Evolutionary conservation across 371 early-diverging fungal genomes (phyloP), one percentile per base, ranked within the genome.

Genomic region (Apophysomyces elegans): DNA sequence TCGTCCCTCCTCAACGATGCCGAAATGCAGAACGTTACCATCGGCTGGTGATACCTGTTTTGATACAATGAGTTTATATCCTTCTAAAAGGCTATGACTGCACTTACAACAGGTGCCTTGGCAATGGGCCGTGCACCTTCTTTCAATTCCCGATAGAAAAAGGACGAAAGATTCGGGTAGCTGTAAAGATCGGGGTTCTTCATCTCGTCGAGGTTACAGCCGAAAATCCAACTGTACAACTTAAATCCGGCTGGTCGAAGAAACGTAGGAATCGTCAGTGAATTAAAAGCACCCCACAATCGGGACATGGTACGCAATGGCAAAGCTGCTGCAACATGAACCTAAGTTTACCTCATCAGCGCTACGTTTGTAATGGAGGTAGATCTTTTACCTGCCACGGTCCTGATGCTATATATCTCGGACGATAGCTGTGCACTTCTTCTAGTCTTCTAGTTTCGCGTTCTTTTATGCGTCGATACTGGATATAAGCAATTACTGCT

Each of bases 121-220:
- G 71, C 67, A 12, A 96, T 79, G 1, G 92, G 89, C 32, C 98
- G 83, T 0, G 77, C 93, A 37, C 82, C 94, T 4, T 88, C 87
- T 59, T 90, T 90, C 45, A 99, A 73, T 66, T 88, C 87, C 41
- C 99, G 88, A 70, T 95, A 96, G 63, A 99, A 99, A 75, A 98
- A 99, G 14, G 87, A 83, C 26, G 90, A 86, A 32, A 99, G 72
- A 74, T 96, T 96, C 36, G 88, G 88, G 72, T 96, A 99, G 16
- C 80, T 72, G 13, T 73, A 83, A 12, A 98, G 73, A 67, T 94
- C 87, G 0, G 90, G 87, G 43, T 94, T 91, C 64, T 86, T 86
- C 93, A 97, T 95, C 73, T 99, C 99, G 32, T 92, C 93, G 50
- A 98, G 76, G 65, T 96, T 92, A 76, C 98, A 97, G 57, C 91